Conservation (phyloP, 2,329 filamentous ascomycete species). For the Bipolaris victoriae region DNA sequence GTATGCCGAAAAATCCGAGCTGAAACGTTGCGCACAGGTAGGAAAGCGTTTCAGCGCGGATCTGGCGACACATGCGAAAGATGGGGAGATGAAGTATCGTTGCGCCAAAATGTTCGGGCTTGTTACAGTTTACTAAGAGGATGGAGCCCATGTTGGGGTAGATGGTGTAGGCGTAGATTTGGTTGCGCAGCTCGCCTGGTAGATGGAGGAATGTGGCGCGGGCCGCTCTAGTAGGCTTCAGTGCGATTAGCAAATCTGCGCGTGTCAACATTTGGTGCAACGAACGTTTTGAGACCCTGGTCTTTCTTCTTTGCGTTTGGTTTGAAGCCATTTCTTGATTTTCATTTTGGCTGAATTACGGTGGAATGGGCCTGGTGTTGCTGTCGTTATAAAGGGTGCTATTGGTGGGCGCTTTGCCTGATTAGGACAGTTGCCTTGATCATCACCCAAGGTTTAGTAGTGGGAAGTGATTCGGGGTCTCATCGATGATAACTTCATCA, state of each 20-base stretch:
- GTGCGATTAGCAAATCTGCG: not conserved
- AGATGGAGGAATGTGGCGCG: constrained; percentile 20
- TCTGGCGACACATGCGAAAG: constrained; percentile 28
- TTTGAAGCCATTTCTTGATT: not conserved
- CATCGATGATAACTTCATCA: too few relatives aligned
- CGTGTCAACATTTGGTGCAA: not conserved
- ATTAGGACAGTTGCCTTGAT: not conserved
- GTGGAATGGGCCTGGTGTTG: not conserved
- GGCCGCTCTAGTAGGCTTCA: not conserved
- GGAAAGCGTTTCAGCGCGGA: constrained; percentile 31
- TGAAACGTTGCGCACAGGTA: constrained; percentile 24
- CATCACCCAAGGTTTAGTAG: too few relatives aligned
- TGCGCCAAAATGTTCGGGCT: constrained; percentile 14
- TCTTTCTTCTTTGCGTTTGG: too few relatives aligned
- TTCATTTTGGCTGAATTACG: not conserved
- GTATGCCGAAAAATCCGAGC: constrained; percentile 16
- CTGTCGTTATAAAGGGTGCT: not conserved
- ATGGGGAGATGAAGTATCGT: constrained; percentile 19
- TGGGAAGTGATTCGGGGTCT: too few relatives aligned
- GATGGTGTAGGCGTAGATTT: constrained; percentile 25
- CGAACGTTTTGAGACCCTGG: not conserved
- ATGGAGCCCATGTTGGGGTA: constrained; percentile 15
- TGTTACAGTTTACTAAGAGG: constrained; percentile 7
- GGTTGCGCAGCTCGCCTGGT: constrained; percentile 33
- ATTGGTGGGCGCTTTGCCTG: constrained; percentile 1